A percentile compares a stretch with the other conserved stretches of the same genome.
Evolutionary conservation across 345 rosid species (phyloP).

Genomic region (Sonneratia alba): DNA sequence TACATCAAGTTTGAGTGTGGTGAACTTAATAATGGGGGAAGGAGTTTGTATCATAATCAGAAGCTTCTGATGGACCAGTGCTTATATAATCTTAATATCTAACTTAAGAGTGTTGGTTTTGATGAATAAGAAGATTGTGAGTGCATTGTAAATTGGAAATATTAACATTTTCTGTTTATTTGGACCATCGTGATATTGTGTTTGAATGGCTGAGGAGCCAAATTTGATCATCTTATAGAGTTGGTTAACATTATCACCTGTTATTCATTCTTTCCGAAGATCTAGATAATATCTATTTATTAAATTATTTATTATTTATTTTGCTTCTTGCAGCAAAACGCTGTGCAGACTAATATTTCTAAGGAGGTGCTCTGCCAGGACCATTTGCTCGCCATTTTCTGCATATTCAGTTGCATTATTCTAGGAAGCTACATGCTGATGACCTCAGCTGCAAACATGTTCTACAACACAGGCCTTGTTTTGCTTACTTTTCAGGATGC

Average conservation of each 20-base stretch:
- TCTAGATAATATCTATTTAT: neutral
- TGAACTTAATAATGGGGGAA: neutral
- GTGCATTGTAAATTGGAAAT: neutral
- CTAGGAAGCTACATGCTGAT: slow-evolving; percentile 67
- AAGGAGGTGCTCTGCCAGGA: slow-evolving; percentile 54
- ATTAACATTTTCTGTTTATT: neutral
- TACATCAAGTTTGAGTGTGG: neutral
- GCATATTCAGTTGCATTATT: slow-evolving; percentile 63
- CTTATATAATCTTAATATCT: neutral
- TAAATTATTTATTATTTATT: neutral
- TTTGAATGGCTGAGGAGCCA: neutral
- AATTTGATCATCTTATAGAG: neutral
- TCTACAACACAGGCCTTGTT: slow-evolving; percentile 61
- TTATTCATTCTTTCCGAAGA: neutral
- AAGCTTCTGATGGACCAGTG: neutral
- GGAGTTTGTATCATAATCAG: neutral
- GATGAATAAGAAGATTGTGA: neutral
- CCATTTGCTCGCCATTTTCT: slow-evolving; percentile 64
- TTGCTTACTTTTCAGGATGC: slow-evolving; percentile 87
- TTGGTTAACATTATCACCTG: neutral
- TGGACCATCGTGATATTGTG: neutral
- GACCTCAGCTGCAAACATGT: slow-evolving; percentile 75
- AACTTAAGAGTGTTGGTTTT: neutral
- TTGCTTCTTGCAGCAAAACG: slow-evolving; percentile 41
- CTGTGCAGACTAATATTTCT: slow-evolving; percentile 33